A percentile compares a stretch with the other conserved stretches of the same genome.
Conservation (phyloP, 805 yeast genomes). For the Saturnispora sanitii region DNA sequence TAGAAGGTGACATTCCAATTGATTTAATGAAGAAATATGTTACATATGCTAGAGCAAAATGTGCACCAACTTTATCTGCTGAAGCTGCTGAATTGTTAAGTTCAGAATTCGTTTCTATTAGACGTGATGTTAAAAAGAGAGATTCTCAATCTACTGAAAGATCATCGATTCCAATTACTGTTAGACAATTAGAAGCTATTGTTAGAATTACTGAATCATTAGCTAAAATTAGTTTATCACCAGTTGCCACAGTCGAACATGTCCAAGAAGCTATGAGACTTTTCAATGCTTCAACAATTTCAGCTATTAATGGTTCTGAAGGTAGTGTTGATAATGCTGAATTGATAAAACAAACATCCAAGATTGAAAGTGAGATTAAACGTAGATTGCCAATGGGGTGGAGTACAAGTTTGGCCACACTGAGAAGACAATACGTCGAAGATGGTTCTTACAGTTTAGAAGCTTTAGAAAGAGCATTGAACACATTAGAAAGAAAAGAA, state of each 20-base stretch:
- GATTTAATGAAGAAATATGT: constrained; percentile 87
- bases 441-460: constrained; percentile 47
- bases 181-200: constrained; percentile 96
- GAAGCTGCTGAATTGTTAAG: constrained; percentile 87
- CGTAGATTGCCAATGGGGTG: constrained; percentile 93
- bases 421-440: constrained; percentile 73
- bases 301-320: constrained; percentile 47
- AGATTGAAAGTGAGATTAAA: constrained; percentile 75
- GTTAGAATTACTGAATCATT: constrained; percentile 90
- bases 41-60: constrained; percentile 77
- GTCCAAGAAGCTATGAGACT: constrained; percentile 93
- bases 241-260: constrained; percentile 79
- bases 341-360: constrained; percentile 59
- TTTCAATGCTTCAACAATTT: constrained; percentile 95
- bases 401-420: constrained; percentile 80
- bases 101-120: constrained; percentile 84
- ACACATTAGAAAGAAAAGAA: constrained; percentile 75
- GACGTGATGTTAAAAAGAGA: constrained; percentile 70
- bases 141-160: constrained; percentile 80
- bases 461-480: constrained; percentile 75
- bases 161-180: constrained; percentile 92
- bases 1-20: constrained; percentile 79
- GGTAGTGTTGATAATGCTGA: constrained; percentile 44
- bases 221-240: constrained; percentile 76
- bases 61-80: constrained; percentile 86